Conservation (phyloP, 176 grass and related monocot species). For the Luzula sylvatica region DNA sequence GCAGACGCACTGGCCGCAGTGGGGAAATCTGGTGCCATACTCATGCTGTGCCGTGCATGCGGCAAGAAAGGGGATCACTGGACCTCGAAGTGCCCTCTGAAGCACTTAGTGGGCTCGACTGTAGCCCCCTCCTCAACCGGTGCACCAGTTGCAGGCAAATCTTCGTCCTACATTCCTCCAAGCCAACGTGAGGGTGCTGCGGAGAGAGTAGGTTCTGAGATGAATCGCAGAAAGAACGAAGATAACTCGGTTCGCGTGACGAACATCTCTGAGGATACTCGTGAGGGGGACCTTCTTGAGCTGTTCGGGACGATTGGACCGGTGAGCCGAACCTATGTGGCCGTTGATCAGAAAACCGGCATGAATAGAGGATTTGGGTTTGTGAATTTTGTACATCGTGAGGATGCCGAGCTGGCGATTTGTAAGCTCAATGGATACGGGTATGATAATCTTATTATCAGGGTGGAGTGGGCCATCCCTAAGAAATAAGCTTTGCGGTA, state of each 20-base stretch:
- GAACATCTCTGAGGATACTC: constrained; percentile 53
- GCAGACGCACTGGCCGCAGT: constrained; percentile 28
- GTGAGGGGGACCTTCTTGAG: constrained; percentile 38
- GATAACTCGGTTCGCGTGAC: constrained; percentile 44
- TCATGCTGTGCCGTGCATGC: constrained; percentile 77
- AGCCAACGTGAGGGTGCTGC: constrained; percentile 47
- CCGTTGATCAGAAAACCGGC: constrained; percentile 40
- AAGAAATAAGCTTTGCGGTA: too few relatives aligned
- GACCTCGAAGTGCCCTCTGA: constrained; percentile 71
- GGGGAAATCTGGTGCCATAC: constrained; percentile 41
- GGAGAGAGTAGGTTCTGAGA: constrained; percentile 31
- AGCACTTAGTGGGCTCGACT: constrained; percentile 36
- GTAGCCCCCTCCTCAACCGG: constrained; percentile 17
- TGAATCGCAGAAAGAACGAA: constrained; percentile 39
- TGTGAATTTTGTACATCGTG: constrained; percentile 38
- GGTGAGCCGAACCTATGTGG: constrained; percentile 35
- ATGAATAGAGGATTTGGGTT: constrained; percentile 40
- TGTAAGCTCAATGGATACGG: constrained; percentile 46
- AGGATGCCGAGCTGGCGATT: constrained; percentile 44
- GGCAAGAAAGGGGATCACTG: constrained; percentile 81
- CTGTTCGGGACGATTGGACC: constrained; percentile 38
- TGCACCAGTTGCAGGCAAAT: constrained; percentile 33
- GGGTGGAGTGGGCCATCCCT: constrained; percentile 54
- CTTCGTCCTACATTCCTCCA: constrained; percentile 56
- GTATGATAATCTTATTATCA: constrained; percentile 46